Evolutionary conservation across 2,329 filamentous ascomycete species (phyloP), one percentile per base, ranked within the genome.

Genomic region (Penicillium expansum): DNA sequence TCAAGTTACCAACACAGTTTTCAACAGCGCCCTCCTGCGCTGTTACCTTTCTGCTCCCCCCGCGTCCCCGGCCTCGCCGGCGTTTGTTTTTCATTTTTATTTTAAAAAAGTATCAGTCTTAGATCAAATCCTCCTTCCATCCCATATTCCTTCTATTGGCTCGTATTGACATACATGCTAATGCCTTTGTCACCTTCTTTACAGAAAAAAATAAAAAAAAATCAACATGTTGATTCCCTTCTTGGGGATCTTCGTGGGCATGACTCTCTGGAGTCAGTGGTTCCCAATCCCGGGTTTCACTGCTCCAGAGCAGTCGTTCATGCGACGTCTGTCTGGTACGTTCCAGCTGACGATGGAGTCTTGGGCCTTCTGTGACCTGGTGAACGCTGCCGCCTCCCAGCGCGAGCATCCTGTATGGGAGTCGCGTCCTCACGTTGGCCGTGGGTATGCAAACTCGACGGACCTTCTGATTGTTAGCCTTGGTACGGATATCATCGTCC

Each of bases 251-350:
- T 58, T 66, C 39, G 24, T 62, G 42, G 41, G 61, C 39, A 33
- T 71, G 38, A 58, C 65, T 47, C 56, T 70, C 29, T 67, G 65
- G 65, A 65, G 68, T 30, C 53, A 62, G 24, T 62, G 64, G 43
- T 48, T 62, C 43, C 62, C 60, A 10, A 58, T 67, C 29, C 65
- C 65, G 13, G 62, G 65, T 16, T 39, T 64, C 33, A 63, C 61
- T 43, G 45, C 52, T 45, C 64, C 65, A 38, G 47, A 57, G 16
- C 60, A 67, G 42, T 42, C 53, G 14, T 62, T 66, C 57, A 18
- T 61, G 43, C 52, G 43, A 35, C 59, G 62, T 39, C 44, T 66
- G 20, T 49, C 48, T 43, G 56, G 57, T 51, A 52, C 65, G 13
- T 50, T 64, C 32, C 54, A 45, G 44, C 45, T 57, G 39, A 60